Percentiles rank a stretch among this genome's conserved stretches.
Evolutionary conservation across 2,329 filamentous ascomycete species (phyloP).

Genomic region (Neonectria faginata): DNA sequence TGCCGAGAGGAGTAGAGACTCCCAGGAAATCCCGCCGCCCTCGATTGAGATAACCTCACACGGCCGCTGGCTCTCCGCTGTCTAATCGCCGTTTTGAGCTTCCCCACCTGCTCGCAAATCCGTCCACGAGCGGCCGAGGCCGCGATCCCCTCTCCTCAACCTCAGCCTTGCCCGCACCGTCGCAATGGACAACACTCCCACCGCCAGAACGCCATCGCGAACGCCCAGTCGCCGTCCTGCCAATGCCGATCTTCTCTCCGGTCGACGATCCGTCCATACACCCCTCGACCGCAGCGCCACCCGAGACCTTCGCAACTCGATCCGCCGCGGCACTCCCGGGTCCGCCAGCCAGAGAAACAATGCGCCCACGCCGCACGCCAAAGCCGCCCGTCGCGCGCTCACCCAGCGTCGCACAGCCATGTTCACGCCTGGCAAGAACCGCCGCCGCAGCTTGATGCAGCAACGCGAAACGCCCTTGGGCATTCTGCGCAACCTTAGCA

Average conservation of each 20-base stretch:
- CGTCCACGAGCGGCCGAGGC: slow-evolving; percentile 4
- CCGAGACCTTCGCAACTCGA: slow-evolving; percentile 54
- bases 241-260: slow-evolving; percentile 54
- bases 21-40: neutral
- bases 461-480: slow-evolving; percentile 68
- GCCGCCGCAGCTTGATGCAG: slow-evolving; percentile 67
- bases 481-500: slow-evolving; percentile 65
- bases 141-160: slow-evolving; percentile 24
- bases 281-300: slow-evolving; percentile 54
- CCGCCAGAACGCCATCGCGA: slow-evolving; percentile 38
- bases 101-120: neutral
- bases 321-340: slow-evolving; percentile 57
- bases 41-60: neutral
- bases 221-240: slow-evolving; percentile 47
- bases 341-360: slow-evolving; percentile 58
- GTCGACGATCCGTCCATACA: slow-evolving; percentile 55
- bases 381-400: slow-evolving; percentile 69
- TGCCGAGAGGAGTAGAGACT: neutral
- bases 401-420: slow-evolving; percentile 69
- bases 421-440: slow-evolving; percentile 69
- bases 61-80: neutral
- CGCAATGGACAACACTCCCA: slow-evolving; percentile 27
- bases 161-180: slow-evolving; percentile 30
- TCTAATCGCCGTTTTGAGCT: neutral
- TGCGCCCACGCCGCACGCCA: slow-evolving; percentile 69